These are phyloP conservation scores for Pestalotiopsis sp. DNA, from an alignment of 2,329 filamentous ascomycete species.

Conservation along the genomic window DNA sequence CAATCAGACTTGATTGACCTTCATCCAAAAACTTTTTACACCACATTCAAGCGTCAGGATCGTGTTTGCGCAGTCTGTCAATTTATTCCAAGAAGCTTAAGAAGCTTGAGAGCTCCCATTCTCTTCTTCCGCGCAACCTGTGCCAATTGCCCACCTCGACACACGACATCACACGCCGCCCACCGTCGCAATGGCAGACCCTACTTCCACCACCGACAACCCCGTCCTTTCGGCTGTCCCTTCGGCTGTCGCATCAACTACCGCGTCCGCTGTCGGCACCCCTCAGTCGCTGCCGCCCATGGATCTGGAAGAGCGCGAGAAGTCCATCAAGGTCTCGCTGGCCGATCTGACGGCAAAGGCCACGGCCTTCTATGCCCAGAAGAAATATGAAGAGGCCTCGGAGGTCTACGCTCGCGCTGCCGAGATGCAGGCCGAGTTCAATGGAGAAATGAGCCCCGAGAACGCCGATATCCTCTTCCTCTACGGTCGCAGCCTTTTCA, in stretches of 20 bases:
- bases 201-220: constrained; percentile 29
- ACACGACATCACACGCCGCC: not conserved
- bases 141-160: not conserved
- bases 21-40: not conserved
- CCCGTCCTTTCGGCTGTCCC: constrained; percentile 31
- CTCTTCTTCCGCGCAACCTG: not conserved
- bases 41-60: not conserved
- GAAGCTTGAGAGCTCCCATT: not conserved
- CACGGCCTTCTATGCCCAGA: constrained; percentile 83
- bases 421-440: constrained; percentile 86
- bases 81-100: not conserved
- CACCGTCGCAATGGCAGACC: constrained; percentile 31
- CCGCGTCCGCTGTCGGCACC: constrained; percentile 27
- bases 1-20: not conserved
- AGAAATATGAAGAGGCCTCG: constrained; percentile 83
- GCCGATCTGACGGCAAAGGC: constrained; percentile 80
- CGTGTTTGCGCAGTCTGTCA: not conserved
- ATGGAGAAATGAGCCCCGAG: constrained; percentile 86
- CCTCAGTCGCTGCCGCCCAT: constrained; percentile 34
- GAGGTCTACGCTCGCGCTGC: constrained; percentile 89
- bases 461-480: constrained; percentile 95
- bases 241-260: constrained; percentile 29
- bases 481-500: constrained; percentile 92
- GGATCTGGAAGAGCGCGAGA: constrained; percentile 45
- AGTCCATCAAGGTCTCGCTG: constrained; percentile 65